Percentiles rank a stretch among this genome's conserved stretches.
phyloP scores from a whole-genome alignment of 1,139 yeast genomes.

The Kodamaea plutei region DNA sequence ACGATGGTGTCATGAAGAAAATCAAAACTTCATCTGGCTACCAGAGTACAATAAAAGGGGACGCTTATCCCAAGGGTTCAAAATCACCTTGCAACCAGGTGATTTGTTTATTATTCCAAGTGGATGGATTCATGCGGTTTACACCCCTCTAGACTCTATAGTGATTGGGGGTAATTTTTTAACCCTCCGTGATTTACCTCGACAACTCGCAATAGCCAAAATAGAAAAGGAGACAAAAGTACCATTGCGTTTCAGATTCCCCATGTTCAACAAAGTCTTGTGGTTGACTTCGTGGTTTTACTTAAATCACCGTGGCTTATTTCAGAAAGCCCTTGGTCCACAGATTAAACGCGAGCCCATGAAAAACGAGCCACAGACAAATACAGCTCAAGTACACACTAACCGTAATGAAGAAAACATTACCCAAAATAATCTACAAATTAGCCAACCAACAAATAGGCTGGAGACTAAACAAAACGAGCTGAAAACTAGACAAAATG shows the following conservation, averaged over 20 bases:
- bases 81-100: constrained; percentile 61
- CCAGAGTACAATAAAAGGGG: constrained; percentile 44
- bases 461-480: neutral
- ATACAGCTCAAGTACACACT: constrained; percentile 1
- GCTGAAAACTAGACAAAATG: neutral
- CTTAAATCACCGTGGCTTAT: constrained; percentile 14
- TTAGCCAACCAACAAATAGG: neutral
- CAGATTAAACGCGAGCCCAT: neutral
- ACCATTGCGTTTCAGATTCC: constrained; percentile 73
- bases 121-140: constrained; percentile 92
- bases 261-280: constrained; percentile 65
- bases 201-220: constrained; percentile 57
- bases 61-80: constrained; percentile 48
- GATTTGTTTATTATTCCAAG: constrained; percentile 82
- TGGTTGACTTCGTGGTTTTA: constrained; percentile 59
- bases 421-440: neutral
- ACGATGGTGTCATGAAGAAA: constrained; percentile 66
- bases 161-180: constrained; percentile 87
- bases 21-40: constrained; percentile 65
- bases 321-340: neutral
- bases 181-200: constrained; percentile 57
- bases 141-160: constrained; percentile 74
- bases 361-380: neutral
- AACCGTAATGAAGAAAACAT: constrained; percentile 1
- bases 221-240: constrained; percentile 70